Evolutionary conservation across 768 basidiomycete genomes (phyloP), one percentile per base, ranked within the genome.

Genomic region (Heimioporus sp.): DNA sequence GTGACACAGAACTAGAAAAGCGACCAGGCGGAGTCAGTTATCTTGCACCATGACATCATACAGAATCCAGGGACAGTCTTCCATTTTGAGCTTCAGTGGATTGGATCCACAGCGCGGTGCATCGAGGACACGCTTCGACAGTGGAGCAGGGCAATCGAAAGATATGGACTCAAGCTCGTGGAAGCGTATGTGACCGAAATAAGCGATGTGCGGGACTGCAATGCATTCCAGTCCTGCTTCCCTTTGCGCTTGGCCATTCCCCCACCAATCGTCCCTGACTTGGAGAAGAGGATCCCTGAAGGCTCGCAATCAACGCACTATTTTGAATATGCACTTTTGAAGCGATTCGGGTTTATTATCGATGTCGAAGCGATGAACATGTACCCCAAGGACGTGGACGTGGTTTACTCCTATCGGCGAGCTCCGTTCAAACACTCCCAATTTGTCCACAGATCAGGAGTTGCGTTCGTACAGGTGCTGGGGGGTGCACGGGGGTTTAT

Each of bases 31-130:
- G 94, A 97, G 69, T 80, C 85, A 3, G 89, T 91, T 16, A 79
- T 95, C 30, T 76, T 98, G 21, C 95, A 98, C 65, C 85, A 95
- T 68, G 97, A 98, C 70, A 82, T 97, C 51, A 89, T 96, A 47
- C 96, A 98, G 68, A 98, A 98, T 63, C 90, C 92, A 0, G 81
- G 78, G n/a, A 96, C 88, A 28, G 91, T 90, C 52, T 97, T 97
- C 72, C 96, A 98, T 68, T 94, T 98, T 61, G 95, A 99, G 69
- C 76, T 99, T 28, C 91, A 96, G 55, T 99, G 97, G 96, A 87
- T 98, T 37, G 94, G 92, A 3, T 89, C 94, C 2, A 94, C 93
- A 1, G 92, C 94, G 20, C 82, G 90, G 19, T 87, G 86, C 56
- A 89, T 98, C 46, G 95, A 98, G 57, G 93, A 96, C 57, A 80